Percentiles rank a stretch among this genome's conserved stretches.
Conservation (phyloP, 139 green algal genomes). For the Gonium pectorale region DNA sequence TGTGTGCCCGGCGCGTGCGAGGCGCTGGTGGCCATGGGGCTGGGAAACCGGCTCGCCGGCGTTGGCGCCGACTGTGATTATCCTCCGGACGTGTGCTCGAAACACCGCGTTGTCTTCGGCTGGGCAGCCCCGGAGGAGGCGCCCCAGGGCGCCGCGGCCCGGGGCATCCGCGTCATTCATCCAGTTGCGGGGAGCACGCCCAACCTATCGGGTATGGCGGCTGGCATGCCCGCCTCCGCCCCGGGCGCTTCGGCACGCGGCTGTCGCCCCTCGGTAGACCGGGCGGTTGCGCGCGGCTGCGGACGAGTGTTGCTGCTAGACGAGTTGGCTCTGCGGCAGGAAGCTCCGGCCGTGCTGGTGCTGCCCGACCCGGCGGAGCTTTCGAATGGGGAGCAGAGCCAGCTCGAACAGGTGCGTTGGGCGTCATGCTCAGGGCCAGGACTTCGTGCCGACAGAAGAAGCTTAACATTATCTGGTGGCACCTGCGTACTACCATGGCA, state of each 20-base stretch:
- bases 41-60: slow-evolving; percentile 76
- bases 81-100: slow-evolving; percentile 64
- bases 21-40: slow-evolving; percentile 83
- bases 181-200: neutral
- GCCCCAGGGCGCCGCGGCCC: slow-evolving; percentile 16
- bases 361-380: slow-evolving; percentile 64
- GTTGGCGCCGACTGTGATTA: slow-evolving; percentile 82
- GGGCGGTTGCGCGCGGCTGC: too few relatives aligned
- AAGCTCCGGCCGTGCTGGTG: slow-evolving; percentile 80
- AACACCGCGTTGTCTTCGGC: slow-evolving; percentile 9
- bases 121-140: slow-evolving; percentile 28
- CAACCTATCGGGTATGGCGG: too few relatives aligned
- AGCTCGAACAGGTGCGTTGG: slow-evolving; percentile 52
- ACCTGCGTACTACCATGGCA: too few relatives aligned
- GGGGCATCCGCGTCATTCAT: neutral
- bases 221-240: too few relatives aligned
- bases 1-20: slow-evolving; percentile 82
- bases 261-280: too few relatives aligned
- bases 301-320: slow-evolving; percentile 69
- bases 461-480: too few relatives aligned
- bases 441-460: too few relatives aligned
- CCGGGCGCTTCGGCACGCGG: too few relatives aligned
- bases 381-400: slow-evolving; percentile 40
- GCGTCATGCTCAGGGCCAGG: too few relatives aligned
- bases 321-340: slow-evolving; percentile 70